Evolutionary conservation across 2,329 filamentous ascomycete species (phyloP), one percentile per base, ranked within the genome.

Genomic region (Fusarium pseudocircinatum): DNA sequence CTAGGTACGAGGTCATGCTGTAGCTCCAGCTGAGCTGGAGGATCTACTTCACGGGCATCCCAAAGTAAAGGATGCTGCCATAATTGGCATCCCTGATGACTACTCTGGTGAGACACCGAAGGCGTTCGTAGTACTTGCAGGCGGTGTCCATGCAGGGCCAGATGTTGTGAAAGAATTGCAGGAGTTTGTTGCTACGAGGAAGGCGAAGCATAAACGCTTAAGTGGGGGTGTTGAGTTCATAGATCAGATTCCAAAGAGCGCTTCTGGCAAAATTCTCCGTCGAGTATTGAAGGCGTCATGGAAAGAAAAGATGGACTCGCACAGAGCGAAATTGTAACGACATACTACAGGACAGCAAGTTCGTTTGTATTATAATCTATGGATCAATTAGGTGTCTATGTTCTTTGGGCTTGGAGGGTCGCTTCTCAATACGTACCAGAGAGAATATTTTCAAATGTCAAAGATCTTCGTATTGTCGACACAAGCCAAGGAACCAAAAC

Each of bases 341-440:
- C 0, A 14, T 3, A 46, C 16, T 20, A 26, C 7, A 20, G 5
- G n/a, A 16, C 15, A 44, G 5, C 3, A 20, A 14, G 8, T 16
- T 14, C 4, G 0, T 4, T 26, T 20, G 1, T 9, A 18, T 13
- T 14, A 13, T 14, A 2, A 3, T 20, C 0, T 7, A 20, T 44
- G 5, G 4, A 14, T 26, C 0, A 12, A 6, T 13, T 7, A 8
- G 4, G 4, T 13, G 12, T 18, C 1, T 26, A 5, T 7, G 0
- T 7, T 26, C 11, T 18, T 13, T 14, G 10, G 14, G 6, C 2
- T 9, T 8, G 0, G 4, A 13, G 15, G 11, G 16, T 18, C n/a
- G 13, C 11, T 2, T 18, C 4, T 18, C 7, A 2, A 26, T 26
- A 9, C 12, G 13, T 26, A 12, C 5, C 24, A 20, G 11, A 26